Conservation (phyloP, 2,329 filamentous ascomycete genomes). For the Hymenoscyphus linearis region DNA sequence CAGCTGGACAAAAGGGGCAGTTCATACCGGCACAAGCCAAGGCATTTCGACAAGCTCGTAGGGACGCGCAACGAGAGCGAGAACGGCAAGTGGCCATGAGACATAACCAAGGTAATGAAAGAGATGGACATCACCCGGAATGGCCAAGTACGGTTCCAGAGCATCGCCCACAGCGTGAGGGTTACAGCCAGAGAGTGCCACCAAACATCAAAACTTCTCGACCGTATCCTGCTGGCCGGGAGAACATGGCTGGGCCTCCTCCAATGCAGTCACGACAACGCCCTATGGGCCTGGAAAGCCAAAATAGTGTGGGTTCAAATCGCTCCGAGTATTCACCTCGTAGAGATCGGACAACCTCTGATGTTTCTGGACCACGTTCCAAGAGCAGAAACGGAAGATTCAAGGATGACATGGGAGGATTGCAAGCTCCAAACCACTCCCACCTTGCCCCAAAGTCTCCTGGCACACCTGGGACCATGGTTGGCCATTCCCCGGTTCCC, state of each 20-base stretch:
- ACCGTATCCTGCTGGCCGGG: constrained; percentile 23
- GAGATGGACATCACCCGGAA: constrained; percentile 15
- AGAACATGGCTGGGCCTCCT: constrained; percentile 22
- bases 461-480: constrained; percentile 11
- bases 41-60: constrained; percentile 28
- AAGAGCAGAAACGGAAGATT: constrained; percentile 30
- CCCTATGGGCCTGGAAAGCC: constrained; percentile 18
- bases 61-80: constrained; percentile 30
- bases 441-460: constrained; percentile 24
- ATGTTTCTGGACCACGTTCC: constrained; percentile 26
- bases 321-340: constrained; percentile 24
- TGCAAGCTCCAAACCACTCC: constrained; percentile 17
- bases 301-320: constrained; percentile 16
- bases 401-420: constrained; percentile 28
- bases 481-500: constrained; percentile 16
- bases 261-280: constrained; percentile 20
- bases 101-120: constrained; percentile 20
- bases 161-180: constrained; percentile 14
- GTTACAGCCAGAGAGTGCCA: constrained; percentile 16
- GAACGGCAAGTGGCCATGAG: constrained; percentile 27
- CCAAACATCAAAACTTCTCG: constrained; percentile 20
- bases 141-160: constrained; percentile 16
- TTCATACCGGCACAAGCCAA: constrained; percentile 23
- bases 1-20: constrained; percentile 1
- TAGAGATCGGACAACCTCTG: constrained; percentile 30